Conservation (phyloP, 805 yeast genomes). For the Lipomyces orientalis region DNA sequence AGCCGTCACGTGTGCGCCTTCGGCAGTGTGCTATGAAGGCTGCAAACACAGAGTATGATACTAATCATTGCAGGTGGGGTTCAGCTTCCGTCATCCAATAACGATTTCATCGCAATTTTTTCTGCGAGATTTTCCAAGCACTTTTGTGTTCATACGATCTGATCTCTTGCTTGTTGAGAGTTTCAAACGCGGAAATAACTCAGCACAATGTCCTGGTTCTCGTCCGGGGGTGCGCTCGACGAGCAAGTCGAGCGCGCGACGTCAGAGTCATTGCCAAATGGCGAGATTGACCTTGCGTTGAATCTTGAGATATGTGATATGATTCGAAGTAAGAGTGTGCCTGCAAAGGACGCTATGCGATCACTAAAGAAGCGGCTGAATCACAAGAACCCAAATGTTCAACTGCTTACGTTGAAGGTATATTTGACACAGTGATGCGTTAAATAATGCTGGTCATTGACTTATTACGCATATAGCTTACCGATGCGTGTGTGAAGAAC, state of each 20-base stretch:
- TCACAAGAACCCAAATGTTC: conserved; percentile 78
- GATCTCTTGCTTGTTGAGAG: background rate
- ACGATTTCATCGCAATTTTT: background rate
- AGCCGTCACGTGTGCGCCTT: background rate
- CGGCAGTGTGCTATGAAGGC: background rate
- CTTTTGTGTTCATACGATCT: background rate
- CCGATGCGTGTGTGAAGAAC: conserved; percentile 88
- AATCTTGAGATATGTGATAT: conserved; percentile 88
- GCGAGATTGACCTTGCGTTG: conserved; percentile 73
- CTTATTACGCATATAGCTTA: conserved; percentile 52
- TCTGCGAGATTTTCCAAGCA: background rate
- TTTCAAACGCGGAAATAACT: background rate
- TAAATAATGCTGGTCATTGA: background rate
- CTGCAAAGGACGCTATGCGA: conserved; percentile 83
- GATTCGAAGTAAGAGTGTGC: conserved; percentile 78
- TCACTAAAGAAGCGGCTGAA: conserved; percentile 76
- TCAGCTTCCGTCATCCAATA: background rate
- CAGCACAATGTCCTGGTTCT: conserved; percentile 48
- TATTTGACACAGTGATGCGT: background rate
- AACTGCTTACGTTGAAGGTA: conserved; percentile 63
- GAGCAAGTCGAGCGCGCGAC: conserved; percentile 70
- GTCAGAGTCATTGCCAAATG: conserved; percentile 87
- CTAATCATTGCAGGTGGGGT: background rate
- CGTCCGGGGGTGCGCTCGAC: conserved; percentile 30
- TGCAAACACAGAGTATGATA: too few relatives aligned